Evolutionary conservation across 2,329 filamentous ascomycete genomes (phyloP).

Genomic region (Fusarium marasasianum): DNA sequence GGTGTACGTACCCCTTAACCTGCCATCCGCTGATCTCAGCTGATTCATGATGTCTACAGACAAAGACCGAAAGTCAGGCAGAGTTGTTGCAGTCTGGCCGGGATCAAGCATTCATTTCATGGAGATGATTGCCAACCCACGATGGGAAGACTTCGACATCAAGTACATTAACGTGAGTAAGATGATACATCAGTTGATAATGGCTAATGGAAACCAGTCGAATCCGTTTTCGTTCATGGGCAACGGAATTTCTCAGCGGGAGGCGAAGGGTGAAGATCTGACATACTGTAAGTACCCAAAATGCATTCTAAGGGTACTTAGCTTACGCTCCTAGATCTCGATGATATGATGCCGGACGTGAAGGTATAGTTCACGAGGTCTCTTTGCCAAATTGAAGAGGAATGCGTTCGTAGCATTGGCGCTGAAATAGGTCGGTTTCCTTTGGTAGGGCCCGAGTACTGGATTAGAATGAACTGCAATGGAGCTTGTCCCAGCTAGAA

Average conservation of each 20-base stretch:
- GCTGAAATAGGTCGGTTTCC: too few species aligned
- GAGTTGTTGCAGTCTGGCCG: background rate
- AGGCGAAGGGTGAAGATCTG: background rate
- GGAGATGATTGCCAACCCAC: background rate
- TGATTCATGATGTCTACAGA: background rate
- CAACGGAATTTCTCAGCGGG: background rate
- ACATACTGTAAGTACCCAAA: background rate
- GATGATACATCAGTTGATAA: accelerated
- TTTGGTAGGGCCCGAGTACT: too few species aligned
- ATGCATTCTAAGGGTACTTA: too few species aligned
- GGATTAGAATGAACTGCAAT: background rate
- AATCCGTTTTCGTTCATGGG: background rate
- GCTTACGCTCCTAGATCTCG: background rate
- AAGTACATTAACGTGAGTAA: background rate
- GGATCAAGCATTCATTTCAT: background rate
- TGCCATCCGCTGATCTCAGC: accelerated
- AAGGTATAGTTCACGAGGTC: background rate
- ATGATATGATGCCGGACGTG: background rate
- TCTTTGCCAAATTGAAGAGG: background rate
- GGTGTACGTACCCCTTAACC: background rate
- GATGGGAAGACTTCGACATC: background rate
- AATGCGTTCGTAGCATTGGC: background rate
- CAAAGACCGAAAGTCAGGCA: background rate
- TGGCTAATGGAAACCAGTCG: background rate
- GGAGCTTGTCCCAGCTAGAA: too few species aligned